phyloP scores from a whole-genome alignment of 257 asterid genomes.

The Nicotiana paniculata region DNA sequence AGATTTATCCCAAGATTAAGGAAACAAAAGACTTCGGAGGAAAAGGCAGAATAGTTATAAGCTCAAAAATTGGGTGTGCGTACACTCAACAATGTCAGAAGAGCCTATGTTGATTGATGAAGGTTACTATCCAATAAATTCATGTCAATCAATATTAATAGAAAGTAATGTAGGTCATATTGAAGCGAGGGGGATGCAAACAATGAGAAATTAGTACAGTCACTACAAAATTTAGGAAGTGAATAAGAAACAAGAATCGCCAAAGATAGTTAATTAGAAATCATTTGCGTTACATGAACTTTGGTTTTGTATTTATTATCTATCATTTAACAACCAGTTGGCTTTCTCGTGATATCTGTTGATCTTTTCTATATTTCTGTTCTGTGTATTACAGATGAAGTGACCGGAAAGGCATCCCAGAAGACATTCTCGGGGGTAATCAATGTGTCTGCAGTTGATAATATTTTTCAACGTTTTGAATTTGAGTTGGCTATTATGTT shows the following conservation, averaged over 20 bases:
- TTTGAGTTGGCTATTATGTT: background rate
- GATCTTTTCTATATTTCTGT: background rate
- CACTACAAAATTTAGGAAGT: background rate
- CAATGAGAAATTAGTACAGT: background rate
- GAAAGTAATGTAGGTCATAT: background rate
- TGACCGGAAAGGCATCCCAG: conserved; percentile 33
- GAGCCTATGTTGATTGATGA: background rate
- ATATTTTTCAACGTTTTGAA: background rate
- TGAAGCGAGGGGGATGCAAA: background rate
- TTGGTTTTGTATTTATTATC: background rate
- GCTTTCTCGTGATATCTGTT: conserved; percentile 1
- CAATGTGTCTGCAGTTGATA: conserved; percentile 3
- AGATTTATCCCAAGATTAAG: too few species aligned
- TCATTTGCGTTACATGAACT: background rate
- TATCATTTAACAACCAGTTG: background rate
- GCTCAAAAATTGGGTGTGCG: background rate
- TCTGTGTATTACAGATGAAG: conserved; percentile 42
- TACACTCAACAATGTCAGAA: background rate
- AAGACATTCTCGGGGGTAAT: conserved; percentile 53
- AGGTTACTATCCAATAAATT: background rate
- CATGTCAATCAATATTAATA: background rate
- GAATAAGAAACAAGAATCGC: background rate
- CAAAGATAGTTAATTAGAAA: background rate
- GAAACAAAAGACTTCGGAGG: too few species aligned
- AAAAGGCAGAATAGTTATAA: background rate